Conservation (phyloP, 2,329 filamentous ascomycete genomes). For the Karstenula rhodostoma region DNA sequence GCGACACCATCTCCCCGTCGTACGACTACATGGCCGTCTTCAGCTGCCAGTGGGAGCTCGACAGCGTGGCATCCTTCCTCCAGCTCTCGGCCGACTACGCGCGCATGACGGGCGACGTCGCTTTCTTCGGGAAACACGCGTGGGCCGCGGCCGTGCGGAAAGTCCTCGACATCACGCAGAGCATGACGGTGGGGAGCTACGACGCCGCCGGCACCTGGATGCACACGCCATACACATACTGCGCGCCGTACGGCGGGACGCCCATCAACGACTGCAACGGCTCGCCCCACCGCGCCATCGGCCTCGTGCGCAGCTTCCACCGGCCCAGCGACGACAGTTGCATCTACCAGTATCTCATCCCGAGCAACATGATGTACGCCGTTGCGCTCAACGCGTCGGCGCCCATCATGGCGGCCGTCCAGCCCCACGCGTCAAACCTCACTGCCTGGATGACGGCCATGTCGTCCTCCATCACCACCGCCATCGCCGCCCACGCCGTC, state of each 20-base stretch:
- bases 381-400: constrained; percentile 65
- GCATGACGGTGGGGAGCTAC: constrained; percentile 59
- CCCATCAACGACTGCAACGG: constrained; percentile 63
- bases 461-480: constrained; percentile 53
- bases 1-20: constrained; percentile 53
- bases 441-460: constrained; percentile 65
- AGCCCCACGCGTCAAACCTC: constrained; percentile 54
- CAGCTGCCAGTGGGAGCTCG: constrained; percentile 63
- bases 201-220: constrained; percentile 53
- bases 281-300: constrained; percentile 57
- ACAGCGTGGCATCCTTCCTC: constrained; percentile 60
- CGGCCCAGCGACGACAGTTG: constrained; percentile 60
- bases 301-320: constrained; percentile 59
- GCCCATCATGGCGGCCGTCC: constrained; percentile 60
- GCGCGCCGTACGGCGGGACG: constrained; percentile 54
- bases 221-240: constrained; percentile 57
- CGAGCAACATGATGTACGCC: constrained; percentile 75
- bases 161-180: constrained; percentile 53
- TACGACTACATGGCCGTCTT: constrained; percentile 58
- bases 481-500: constrained; percentile 55
- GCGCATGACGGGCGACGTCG: constrained; percentile 54
- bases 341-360: constrained; percentile 60
- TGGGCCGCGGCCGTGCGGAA: constrained; percentile 56
- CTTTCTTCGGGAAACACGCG: constrained; percentile 56
- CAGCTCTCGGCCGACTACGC: constrained; percentile 58